phyloP scores from a whole-genome alignment of 2,329 filamentous ascomycete species.

The Fusarium subtropicale region DNA sequence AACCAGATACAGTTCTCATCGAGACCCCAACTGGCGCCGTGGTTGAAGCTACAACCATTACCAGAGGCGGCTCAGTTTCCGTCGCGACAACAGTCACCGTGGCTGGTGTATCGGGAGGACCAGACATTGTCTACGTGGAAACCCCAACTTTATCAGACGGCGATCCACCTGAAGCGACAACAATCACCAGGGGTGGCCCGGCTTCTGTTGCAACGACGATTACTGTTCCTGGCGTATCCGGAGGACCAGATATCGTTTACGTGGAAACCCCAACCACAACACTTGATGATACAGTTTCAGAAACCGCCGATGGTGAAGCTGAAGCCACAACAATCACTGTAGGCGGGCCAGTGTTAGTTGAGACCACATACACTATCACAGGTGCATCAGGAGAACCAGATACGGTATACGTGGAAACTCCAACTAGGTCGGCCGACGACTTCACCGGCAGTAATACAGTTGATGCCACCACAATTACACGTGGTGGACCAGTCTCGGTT shows the following conservation, averaged over 20 bases:
- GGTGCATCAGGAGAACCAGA: not conserved
- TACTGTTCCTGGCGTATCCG: not conserved
- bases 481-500: slow-evolving; percentile 6
- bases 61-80: slow-evolving; percentile 3
- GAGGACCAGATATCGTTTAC: not conserved
- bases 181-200: slow-evolving; percentile 10
- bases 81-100: not conserved
- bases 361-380: not conserved
- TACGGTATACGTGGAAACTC: not conserved
- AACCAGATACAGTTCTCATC: slow-evolving; percentile 11
- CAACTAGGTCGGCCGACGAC: not conserved
- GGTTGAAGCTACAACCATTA: not conserved
- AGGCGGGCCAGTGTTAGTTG: not conserved
- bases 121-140: slow-evolving; percentile 3
- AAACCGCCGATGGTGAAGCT: rapidly evolving
- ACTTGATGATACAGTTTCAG: not conserved
- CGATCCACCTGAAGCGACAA: not conserved
- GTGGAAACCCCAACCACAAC: not conserved
- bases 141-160: not conserved
- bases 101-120: not conserved
- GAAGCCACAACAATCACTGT: not conserved
- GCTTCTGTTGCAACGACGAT: not conserved
- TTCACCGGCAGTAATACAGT: rapidly evolving
- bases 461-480: not conserved
- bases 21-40: slow-evolving; percentile 11